Conservation (phyloP, 192 early-diverging fungal species). For the Coemansia sp. region DNA sequence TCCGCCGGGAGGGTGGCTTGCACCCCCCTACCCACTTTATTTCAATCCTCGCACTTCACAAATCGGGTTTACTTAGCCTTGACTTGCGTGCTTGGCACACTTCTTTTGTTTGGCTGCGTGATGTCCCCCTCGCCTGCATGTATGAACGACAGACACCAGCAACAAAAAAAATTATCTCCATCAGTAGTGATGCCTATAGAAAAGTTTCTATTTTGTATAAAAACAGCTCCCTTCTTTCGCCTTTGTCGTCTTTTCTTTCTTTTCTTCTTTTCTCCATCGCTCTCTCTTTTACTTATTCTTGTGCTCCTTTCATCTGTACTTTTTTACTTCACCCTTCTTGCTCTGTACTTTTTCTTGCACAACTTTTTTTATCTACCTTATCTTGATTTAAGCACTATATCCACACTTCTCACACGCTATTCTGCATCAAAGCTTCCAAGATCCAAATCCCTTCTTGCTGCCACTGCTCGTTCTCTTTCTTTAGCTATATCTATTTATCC, state of each 20-base stretch:
- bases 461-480: not conserved
- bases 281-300: slow-evolving; percentile 6
- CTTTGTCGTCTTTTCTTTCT: slow-evolving; percentile 18
- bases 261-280: slow-evolving; percentile 16
- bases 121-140: not conserved
- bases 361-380: slow-evolving; percentile 15
- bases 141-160: not conserved
- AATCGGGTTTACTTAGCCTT: slow-evolving; percentile 3
- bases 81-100: not conserved
- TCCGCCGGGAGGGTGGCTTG: not conserved
- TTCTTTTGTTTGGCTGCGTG: not conserved
- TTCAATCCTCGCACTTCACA: not conserved
- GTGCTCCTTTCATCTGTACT: slow-evolving; percentile 8
- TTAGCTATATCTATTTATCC: not conserved
- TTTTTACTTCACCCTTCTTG: slow-evolving; percentile 1
- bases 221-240: not conserved
- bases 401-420: slow-evolving; percentile 3
- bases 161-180: slow-evolving; percentile 1
- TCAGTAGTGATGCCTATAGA: not conserved
- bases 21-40: not conserved
- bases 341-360: slow-evolving; percentile 16
- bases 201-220: slow-evolving; percentile 1
- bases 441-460: not conserved
- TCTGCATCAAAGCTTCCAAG: slow-evolving; percentile 8
- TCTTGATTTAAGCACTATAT: slow-evolving; percentile 8